Conservation (phyloP, 78 protist genomes). For the Protostelium mycophagum region DNA sequence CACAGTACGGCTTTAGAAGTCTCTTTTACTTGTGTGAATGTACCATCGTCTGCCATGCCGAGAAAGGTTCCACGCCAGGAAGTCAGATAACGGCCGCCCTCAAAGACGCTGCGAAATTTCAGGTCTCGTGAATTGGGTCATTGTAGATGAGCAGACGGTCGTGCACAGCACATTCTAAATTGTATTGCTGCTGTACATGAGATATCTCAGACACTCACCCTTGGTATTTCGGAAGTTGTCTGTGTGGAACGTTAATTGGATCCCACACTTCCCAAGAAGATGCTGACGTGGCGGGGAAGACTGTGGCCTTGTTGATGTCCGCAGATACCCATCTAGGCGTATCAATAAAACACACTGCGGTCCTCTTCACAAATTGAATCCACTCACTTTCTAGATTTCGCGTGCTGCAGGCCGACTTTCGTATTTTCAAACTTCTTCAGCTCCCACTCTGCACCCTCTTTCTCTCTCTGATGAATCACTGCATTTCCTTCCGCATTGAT, state of each 20-base stretch:
- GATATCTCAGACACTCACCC: no score
- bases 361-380: no score
- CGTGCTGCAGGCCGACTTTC: no score
- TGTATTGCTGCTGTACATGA: no score
- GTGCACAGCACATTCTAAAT: no score
- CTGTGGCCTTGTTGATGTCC: background rate
- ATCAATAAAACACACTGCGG: no score
- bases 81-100: background rate
- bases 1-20: background rate
- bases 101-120: background rate
- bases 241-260: background rate
- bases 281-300: background rate
- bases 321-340: background rate
- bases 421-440: no score
- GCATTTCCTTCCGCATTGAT: no score
- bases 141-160: background rate
- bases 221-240: background rate
- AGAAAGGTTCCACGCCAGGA: background rate
- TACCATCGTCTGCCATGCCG: background rate
- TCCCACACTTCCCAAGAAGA: background rate
- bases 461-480: no score
- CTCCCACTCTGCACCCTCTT: no score
- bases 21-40: background rate
- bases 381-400: no score
- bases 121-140: background rate